A percentile compares a stretch with the other conserved stretches of the same genome.
phyloP scores from a whole-genome alignment of 768 basidiomycete genomes.

The Tulasnella calospora region DNA sequence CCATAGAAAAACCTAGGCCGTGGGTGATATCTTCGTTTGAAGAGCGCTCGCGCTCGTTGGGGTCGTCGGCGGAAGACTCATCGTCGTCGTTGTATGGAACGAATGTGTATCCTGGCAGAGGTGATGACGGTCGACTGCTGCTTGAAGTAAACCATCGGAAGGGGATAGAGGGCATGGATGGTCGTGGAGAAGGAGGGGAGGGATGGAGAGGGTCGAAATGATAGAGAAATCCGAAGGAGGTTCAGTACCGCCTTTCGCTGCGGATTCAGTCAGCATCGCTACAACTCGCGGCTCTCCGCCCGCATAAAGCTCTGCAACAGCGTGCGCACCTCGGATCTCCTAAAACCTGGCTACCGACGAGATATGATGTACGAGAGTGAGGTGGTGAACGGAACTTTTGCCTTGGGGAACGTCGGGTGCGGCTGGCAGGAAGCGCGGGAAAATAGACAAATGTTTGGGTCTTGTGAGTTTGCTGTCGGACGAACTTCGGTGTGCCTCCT shows the following conservation, averaged over 20 bases:
- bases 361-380: neutral
- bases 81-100: slow-evolving; percentile 14
- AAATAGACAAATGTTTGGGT: neutral
- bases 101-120: slow-evolving; percentile 6
- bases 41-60: neutral
- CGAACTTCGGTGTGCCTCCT: neutral
- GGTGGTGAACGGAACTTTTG: neutral
- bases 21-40: neutral
- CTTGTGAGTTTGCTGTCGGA: slow-evolving; percentile 1
- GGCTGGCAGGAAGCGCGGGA: slow-evolving; percentile 8
- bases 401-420: neutral
- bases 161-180: neutral
- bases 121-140: slow-evolving; percentile 8
- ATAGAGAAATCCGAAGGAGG: neutral
- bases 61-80: slow-evolving; percentile 11
- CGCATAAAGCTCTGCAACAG: neutral
- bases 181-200: slow-evolving; percentile 12
- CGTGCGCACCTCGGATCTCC: neutral
- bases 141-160: slow-evolving; percentile 4
- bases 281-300: neutral
- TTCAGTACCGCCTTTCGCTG: neutral
- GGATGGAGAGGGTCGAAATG: neutral
- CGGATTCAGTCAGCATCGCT: neutral
- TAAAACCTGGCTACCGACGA: neutral
- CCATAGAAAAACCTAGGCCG: slow-evolving; percentile 1